phyloP scores from a whole-genome alignment of 805 yeast species.

The Isabelozyma gotoi region DNA sequence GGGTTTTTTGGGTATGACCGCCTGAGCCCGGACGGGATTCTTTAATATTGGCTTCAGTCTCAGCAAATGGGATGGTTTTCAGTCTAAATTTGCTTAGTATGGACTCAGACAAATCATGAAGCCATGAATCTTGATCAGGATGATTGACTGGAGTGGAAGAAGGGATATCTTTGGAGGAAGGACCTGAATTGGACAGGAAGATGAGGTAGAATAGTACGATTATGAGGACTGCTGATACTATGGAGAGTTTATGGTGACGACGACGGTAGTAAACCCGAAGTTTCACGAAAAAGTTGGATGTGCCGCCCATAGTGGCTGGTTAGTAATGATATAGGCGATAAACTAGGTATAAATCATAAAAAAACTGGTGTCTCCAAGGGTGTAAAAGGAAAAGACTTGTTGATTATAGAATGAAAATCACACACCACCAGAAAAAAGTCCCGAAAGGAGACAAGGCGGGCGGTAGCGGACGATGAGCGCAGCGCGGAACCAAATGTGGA shows the following conservation, averaged over 20 bases:
- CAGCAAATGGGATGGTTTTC: slow-evolving; percentile 11
- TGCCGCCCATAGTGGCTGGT: not conserved
- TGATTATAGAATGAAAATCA: no score
- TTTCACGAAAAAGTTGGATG: not conserved
- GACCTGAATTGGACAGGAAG: not conserved
- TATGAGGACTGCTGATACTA: slow-evolving; percentile 1
- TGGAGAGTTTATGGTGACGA: slow-evolving; percentile 3
- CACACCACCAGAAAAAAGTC: no score
- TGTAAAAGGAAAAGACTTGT: no score
- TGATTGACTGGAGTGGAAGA: not conserved
- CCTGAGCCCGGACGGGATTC: not conserved
- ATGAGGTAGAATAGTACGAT: not conserved
- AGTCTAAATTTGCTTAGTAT: not conserved
- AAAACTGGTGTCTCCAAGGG: no score
- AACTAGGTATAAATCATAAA: no score
- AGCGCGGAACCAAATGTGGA: not conserved
- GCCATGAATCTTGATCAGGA: not conserved
- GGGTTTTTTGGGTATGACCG: not conserved
- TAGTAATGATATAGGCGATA: no score
- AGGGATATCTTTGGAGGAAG: not conserved
- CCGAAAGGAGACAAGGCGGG: no score
- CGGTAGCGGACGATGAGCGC: not conserved
- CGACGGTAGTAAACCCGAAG: slow-evolving; percentile 4
- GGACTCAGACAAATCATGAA: not conserved
- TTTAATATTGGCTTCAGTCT: slow-evolving; percentile 7